These are phyloP conservation scores for Phytophthora meadii DNA, from an alignment of 352 stramenopile species.

Conservation along the genomic window DNA sequence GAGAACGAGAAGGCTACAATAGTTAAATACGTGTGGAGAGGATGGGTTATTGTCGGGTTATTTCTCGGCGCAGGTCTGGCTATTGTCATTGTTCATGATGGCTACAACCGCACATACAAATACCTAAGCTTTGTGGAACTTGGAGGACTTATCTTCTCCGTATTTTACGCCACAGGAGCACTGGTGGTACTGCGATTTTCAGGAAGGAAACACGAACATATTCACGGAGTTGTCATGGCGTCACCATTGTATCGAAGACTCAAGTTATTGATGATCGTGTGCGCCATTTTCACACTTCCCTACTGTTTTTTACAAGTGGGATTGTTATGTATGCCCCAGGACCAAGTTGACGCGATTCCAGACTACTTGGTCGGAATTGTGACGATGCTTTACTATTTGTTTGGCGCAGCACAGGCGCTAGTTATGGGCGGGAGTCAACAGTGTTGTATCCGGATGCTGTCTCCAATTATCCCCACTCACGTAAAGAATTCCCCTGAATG, in stretches of 20 bases:
- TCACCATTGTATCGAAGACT: conserved; percentile 73
- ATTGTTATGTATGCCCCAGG: conserved; percentile 48
- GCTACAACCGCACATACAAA: conserved; percentile 59
- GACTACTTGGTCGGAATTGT: conserved; percentile 63
- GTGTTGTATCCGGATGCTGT: conserved; percentile 62
- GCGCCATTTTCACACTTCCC: conserved; percentile 69
- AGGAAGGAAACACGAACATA: conserved; percentile 72
- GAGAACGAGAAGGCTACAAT: conserved; percentile 61
- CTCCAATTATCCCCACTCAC: conserved; percentile 59
- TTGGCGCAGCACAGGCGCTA: conserved; percentile 64
- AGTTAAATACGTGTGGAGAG: conserved; percentile 48
- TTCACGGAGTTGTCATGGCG: conserved; percentile 69
- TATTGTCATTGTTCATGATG: conserved; percentile 53
- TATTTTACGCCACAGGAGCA: conserved; percentile 51
- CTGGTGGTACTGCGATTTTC: conserved; percentile 52
- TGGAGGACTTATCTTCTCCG: conserved; percentile 51
- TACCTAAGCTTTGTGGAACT: conserved; percentile 68
- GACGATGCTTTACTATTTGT: conserved; percentile 75
- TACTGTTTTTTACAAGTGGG: conserved; percentile 63
- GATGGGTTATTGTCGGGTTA: conserved; percentile 35
- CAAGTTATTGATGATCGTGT: conserved; percentile 75
- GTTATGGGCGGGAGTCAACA: conserved; percentile 75
- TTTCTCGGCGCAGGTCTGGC: conserved; percentile 46
- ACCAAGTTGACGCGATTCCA: conserved; percentile 53
- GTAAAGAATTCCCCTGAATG: conserved; percentile 64